Base-by-base conservation (phyloP, 352 stramenopile genomes). In the Globisporangium abappressorium region DNA sequence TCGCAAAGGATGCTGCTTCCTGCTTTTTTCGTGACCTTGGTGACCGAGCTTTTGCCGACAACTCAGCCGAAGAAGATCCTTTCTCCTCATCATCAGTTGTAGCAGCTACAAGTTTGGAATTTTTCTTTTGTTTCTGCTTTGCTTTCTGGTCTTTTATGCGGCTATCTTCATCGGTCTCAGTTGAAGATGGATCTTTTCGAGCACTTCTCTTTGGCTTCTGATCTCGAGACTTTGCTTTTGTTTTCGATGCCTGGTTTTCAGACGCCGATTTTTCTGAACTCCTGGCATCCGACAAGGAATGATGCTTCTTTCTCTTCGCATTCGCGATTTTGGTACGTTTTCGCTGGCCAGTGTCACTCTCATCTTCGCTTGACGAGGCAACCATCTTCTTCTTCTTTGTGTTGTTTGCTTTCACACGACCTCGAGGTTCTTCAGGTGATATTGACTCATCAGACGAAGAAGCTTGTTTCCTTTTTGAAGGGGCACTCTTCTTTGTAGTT, bases 401-500 rank as follows among this genome's bases (percentile, higher is more conserved):
- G 20, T 57, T 60, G 30, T 59, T 70, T 34, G 14, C 34, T 57
- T 47, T 60, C n/a, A 15, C 55, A n/a, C 5, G 57, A 5, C 51
- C 1, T 68, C 56, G n/a, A 57, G 56, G 49, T 2, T 26, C 30
- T 2, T 28, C 68, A 11, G 41, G 41, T 20, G 41, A 70, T 8
- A 57, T 56, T 38, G 30, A 33, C 30, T 64, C 61, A 2, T 57
- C 65, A n/a, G 72, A 72, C 26, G 72, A 78, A 20, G 58, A 56
- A 5, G 12, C 62, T 14, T 56, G n/a, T 18, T 60, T 55, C 11
- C 56, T 65, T 34, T 28, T 41, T 20, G 49, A 6, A 24, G 28
- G 20, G 22, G 28, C n/a, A 26, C 61, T 70, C 43, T 66, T 66
- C 49, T 55, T 61, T 57, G 26, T 46, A 7, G 41, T 57, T 24